Percentiles rank a stretch among this genome's conserved stretches.
phyloP scores from a whole-genome alignment of 2,329 filamentous ascomycete species.

The Aspergillus chevalieri region DNA sequence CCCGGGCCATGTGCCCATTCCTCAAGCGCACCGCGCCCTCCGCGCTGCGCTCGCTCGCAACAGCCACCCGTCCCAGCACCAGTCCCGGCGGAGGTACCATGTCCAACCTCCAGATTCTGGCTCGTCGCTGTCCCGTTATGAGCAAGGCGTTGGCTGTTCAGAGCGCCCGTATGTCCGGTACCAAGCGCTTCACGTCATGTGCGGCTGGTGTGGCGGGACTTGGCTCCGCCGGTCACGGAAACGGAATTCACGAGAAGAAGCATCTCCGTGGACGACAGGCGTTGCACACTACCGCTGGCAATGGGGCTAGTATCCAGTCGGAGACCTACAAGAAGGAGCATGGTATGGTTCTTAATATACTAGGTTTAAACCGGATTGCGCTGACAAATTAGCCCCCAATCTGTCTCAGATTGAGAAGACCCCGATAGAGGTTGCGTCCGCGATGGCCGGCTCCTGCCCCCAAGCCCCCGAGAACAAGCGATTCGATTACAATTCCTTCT shows the following conservation, averaged over 20 bases:
- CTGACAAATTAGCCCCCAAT: neutral
- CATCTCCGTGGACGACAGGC: constrained; percentile 48
- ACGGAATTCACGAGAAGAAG: constrained; percentile 20
- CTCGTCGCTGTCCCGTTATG: constrained; percentile 96
- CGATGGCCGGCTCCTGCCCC: constrained; percentile 40
- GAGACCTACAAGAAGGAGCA: constrained; percentile 42
- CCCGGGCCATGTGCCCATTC: constrained; percentile 95
- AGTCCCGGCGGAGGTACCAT: constrained; percentile 79
- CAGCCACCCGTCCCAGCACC: constrained; percentile 58
- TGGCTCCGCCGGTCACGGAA: constrained; percentile 5
- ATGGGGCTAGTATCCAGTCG: constrained; percentile 72
- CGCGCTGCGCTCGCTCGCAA: constrained; percentile 81
- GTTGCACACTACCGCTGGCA: constrained; percentile 72
- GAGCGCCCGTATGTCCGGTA: constrained; percentile 38
- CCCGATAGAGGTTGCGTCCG: constrained; percentile 5
- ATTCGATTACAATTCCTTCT: constrained; percentile 91
- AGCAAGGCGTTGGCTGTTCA: constrained; percentile 93
- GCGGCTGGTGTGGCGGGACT: constrained; percentile 24
- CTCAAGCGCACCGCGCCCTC: constrained; percentile 89
- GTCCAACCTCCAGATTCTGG: constrained; percentile 92
- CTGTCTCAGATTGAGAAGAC: neutral
- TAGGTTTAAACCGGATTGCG: neutral
- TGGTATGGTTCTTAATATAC: constrained; percentile 34
- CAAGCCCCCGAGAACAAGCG: constrained; percentile 48
- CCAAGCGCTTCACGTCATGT: constrained; percentile 35